A percentile compares a stretch with the other conserved stretches of the same genome.
Evolutionary conservation across 257 asterid species (phyloP).

Genomic region (Nicotiana benthamiana): DNA sequence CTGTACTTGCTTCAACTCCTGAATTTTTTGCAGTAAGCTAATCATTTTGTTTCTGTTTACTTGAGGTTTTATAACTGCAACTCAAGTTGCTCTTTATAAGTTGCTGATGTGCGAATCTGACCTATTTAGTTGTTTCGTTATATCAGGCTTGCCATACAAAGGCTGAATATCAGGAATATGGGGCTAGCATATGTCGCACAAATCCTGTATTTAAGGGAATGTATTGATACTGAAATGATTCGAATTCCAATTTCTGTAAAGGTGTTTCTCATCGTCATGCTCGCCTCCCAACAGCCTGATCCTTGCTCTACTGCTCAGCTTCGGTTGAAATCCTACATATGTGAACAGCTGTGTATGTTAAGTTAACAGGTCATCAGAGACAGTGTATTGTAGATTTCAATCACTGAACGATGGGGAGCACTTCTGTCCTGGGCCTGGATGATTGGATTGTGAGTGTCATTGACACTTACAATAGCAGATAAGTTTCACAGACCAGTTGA

Average conservation of each 20-base stretch:
- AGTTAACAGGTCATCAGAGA: too few species aligned
- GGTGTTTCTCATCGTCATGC: neutral
- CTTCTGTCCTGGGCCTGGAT: too few species aligned
- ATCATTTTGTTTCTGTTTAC: neutral
- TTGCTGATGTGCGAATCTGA: neutral
- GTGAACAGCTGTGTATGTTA: too few species aligned
- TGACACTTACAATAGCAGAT: too few species aligned
- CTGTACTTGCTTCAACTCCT: conserved; percentile 92
- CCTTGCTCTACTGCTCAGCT: too few species aligned
- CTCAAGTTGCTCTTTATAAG: neutral
- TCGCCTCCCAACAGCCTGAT: too few species aligned
- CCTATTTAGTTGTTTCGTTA: neutral
- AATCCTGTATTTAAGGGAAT: conserved; percentile 97
- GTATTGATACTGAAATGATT: conserved; percentile 42
- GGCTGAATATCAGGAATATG: conserved; percentile 93
- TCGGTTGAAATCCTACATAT: too few species aligned
- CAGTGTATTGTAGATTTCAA: too few species aligned
- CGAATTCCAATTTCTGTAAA: neutral
- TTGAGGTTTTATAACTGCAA: neutral
- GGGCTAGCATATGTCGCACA: conserved; percentile 94
- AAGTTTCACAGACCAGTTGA: too few species aligned
- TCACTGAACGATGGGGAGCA: too few species aligned
- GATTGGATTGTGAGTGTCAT: too few species aligned
- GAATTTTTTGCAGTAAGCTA: conserved; percentile 71
- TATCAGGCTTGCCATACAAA: conserved; percentile 91